Evolutionary conservation across 176 grass and related monocot species (phyloP), one percentile per base, ranked within the genome.

Genomic region (Zoysia pacifica): DNA sequence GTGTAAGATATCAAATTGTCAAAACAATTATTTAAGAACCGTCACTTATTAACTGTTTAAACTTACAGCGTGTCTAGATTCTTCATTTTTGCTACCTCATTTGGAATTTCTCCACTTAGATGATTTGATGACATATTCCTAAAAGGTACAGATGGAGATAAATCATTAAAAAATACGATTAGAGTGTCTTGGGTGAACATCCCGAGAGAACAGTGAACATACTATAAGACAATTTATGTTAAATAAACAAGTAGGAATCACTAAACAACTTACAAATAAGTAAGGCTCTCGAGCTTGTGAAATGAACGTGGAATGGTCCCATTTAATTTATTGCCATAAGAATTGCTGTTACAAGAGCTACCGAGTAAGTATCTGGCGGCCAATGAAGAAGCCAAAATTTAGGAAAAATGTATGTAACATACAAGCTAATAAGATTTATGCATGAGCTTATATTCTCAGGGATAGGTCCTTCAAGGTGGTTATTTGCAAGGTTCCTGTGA

Each of bases 21-120:
- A 47, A 65, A 64, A 2, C 16, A 79, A 58, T 58, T 45, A 45
- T 19, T 45, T 68, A 41, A 83, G 51, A 45, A 89, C 6, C 42
- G 5, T 65, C 62, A 79, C 42, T 0, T 5, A 84, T 76, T 20
- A 51, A 73, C 48, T 62, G 36, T 49, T 9, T 38, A 37, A 47
- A 86, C 97, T 91, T 89, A 99, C 97, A 99, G 75, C 9, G 93
- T 96, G 63, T 99, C 97, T 78, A 99, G 90, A 88, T 99, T 99
- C 48, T 81, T 89, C 75, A 99, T 91, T 84, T 79, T 91, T 72
- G 97, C 90, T 11, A 99, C 77, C 72, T 99, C 93, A 74, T 85
- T 89, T 61, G 97, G 97, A 71, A 99, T 89, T 77, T 76, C 70
- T 39, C 97, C 97, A 59, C 76, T 91, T 47, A 99, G 83, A 86